Base-by-base conservation (phyloP, 129 eudicot genomes). In the Cynara cardunculus region DNA sequence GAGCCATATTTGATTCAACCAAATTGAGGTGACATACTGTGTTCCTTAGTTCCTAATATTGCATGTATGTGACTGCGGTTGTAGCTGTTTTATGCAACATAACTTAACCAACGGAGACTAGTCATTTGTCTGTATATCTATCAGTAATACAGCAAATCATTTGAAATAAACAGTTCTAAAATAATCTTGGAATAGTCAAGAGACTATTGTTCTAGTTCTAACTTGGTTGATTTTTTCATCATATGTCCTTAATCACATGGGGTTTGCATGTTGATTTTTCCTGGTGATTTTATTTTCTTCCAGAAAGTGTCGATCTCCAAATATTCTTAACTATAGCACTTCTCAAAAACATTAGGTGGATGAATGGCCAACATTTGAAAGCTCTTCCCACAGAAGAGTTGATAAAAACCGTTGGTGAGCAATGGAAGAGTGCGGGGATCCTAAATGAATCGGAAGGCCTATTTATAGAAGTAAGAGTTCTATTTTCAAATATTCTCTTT, bases 281-380 rank as follows among this genome's bases (percentile, higher is more conserved):
- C 71, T 34, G 64, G 65, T 56, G 31, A 72, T 59, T 30, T 76
- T 78, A 14, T 10, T 28, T 81, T 77, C 1, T 71, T 71, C 37
- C 27, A 31, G 24, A 32, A 32, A 34, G 71, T 62, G 72, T 75
- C 78, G 25, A 28, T 74, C 69, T 67, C 46, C 41, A 80, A 26
- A 79, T 30, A 68, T 24, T 27, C 25, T 77, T 66, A 5, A 13
- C 32, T 75, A 65, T 41, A 37, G 13, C 30, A 65, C 34, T 79
- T 72, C 62, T 14, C 12, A 56, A 39, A 76, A 79, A 85, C 26
- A 69, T 46, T 72, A 94, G 99, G 91, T 95, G 99, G 99, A 95
- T 95, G 99, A 95, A 95, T 82, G 99, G 99, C 21, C 96, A 80
- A 65, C 87, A 95, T 86, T 85, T 95, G 84, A 91, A 89, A 89